These are phyloP conservation scores for Protomyces macrosporus DNA, from an alignment of 1,139 yeast genomes.

Conservation along the genomic window DNA sequence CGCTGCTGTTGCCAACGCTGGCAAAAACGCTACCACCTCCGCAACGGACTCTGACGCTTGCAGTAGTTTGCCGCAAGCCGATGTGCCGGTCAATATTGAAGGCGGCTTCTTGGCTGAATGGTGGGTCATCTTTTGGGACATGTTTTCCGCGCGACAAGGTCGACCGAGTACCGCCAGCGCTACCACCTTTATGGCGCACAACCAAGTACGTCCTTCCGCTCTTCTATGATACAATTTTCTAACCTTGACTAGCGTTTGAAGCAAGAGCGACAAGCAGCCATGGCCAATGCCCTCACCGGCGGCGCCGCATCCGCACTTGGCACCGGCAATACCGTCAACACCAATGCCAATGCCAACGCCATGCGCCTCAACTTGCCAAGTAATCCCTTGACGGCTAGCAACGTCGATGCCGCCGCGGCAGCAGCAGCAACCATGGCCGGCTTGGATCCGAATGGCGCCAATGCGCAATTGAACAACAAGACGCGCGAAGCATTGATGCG, in stretches of 20 bases:
- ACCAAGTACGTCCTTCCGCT: constrained; percentile 32
- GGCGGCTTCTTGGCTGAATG: constrained; percentile 85
- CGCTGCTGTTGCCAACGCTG: not conserved
- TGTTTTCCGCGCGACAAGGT: constrained; percentile 72
- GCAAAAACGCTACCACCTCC: not conserved
- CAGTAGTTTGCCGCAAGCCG: constrained; percentile 1
- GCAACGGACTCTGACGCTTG: not conserved
- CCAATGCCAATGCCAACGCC: constrained; percentile 1
- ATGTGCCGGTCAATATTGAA: constrained; percentile 54
- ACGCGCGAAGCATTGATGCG: constrained; percentile 35
- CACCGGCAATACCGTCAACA: not conserved
- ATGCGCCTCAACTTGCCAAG: constrained; percentile 1
- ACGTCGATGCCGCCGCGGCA: constrained; percentile 5
- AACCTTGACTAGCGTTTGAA: constrained; percentile 46
- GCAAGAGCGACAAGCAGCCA: constrained; percentile 44
- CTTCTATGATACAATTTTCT: not conserved
- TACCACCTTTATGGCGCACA: constrained; percentile 59
- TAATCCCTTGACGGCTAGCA: not conserved
- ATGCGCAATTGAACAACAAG: constrained; percentile 32
- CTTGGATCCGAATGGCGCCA: constrained; percentile 20
- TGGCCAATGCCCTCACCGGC: constrained; percentile 10
- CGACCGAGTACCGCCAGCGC: constrained; percentile 58
- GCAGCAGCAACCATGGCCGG: constrained; percentile 1
- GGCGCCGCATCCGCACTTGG: constrained; percentile 1
- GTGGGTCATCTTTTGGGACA: constrained; percentile 98